Base-by-base conservation (phyloP, 495 filamentous ascomycete species). In the Chaetomidium leptoderma region DNA sequence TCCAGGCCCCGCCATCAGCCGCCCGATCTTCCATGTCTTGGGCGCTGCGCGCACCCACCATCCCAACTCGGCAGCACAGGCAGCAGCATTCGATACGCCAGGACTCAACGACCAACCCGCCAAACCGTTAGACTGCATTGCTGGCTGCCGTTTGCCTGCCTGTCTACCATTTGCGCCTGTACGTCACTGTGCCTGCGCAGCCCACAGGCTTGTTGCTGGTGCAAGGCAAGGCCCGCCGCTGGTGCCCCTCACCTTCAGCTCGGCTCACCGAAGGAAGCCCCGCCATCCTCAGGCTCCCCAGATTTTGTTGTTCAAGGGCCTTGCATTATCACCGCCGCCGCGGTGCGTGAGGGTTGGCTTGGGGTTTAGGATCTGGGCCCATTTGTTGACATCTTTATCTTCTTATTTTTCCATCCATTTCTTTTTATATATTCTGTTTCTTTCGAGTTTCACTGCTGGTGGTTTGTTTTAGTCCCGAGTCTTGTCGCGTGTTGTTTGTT, bases 21-120 rank as follows among this genome's bases (percentile, higher is more conserved):
- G 36, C 50, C 50, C 50, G 37, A n/a, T n/a, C n/a, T n/a, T n/a
- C n/a, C n/a, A n/a, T n/a, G n/a, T n/a, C n/a, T 53, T 26, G 35
- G 50, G 6, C 27, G 14, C 30, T 42, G 50, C 33, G 17, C 54
- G 24, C 51, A 53, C 37, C 36, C 49, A 52, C 35, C 14, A 42
- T 21, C 16, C 16, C 30, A 55, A 14, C 53, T 3, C 23, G 24
- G 47, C n/a, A 39, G 24, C 24, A 44, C 35, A 60, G 58, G 58
- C 58, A 60, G 51, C 58, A 60, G 51, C 50, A 59, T 59, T 59
- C 43, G 33, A 48, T 21, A 50, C 27, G 46, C 44, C 36, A 43
- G 37, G 55, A 53, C 33, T 40, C 33, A 24, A 27, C 35, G 23
- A 40, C 14, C 19, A 37, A 21, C 35, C 33, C 35, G 33, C 10